phyloP scores from a whole-genome alignment of 2,329 filamentous ascomycete species.

The Alternaria arbusti region DNA sequence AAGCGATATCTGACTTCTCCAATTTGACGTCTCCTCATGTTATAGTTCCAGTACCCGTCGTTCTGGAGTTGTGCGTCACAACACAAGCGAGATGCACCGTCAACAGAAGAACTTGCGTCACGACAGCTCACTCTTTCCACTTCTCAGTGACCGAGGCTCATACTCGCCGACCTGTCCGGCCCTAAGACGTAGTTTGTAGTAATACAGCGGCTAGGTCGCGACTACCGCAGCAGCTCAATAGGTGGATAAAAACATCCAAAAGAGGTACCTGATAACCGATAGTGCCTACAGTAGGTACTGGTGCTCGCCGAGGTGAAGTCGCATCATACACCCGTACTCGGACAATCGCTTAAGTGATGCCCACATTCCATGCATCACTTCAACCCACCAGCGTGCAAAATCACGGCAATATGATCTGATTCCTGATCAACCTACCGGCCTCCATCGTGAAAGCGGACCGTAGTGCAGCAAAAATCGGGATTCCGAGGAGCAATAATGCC shows the following conservation, averaged over 20 bases:
- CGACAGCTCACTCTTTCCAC: not conserved
- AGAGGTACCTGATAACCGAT: not conserved
- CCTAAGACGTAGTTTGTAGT: not conserved
- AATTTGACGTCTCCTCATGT: not conserved
- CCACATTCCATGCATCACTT: not conserved
- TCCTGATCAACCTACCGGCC: not conserved
- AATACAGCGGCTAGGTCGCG: not conserved
- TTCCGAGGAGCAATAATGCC: not conserved
- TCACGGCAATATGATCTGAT: not conserved
- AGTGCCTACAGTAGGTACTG: not conserved
- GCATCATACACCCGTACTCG: not conserved
- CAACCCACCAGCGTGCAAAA: not conserved
- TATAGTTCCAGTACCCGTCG: not conserved
- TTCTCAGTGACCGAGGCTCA: not conserved
- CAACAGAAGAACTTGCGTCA: not conserved
- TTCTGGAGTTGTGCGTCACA: not conserved
- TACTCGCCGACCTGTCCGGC: not conserved
- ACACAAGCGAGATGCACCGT: accelerated
- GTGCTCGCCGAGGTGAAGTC: not conserved
- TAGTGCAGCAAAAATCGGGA: not conserved
- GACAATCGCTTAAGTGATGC: not conserved
- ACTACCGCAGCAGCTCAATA: not conserved
- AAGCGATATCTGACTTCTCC: not conserved
- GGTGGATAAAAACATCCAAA: not conserved
- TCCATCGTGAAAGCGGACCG: not conserved